Evolutionary conservation across 1,284 basidiomycete species (phyloP).

Genomic region (Cutaneotrichosporon mucoides): DNA sequence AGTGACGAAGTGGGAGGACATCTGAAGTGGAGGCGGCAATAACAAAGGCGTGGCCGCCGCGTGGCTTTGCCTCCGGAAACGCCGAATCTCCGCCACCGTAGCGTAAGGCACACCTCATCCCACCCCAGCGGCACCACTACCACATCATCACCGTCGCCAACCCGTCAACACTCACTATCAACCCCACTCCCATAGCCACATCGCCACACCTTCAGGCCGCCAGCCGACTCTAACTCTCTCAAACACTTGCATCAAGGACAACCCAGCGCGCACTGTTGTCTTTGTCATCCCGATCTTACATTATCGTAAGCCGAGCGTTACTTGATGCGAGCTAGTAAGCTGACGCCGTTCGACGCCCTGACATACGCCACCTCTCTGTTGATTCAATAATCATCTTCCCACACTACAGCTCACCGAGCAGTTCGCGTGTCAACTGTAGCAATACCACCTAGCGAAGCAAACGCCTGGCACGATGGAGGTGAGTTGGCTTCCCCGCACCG

Average conservation of each 20-base stretch:
- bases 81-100: conserved; percentile 3
- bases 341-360: neutral
- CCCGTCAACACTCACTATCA: neutral
- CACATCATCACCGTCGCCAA: neutral
- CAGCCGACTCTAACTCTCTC: no score
- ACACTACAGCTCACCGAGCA: neutral
- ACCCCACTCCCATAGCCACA: neutral
- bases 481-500: conserved; percentile 10
- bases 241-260: no score
- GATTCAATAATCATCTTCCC: neutral
- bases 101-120: neutral
- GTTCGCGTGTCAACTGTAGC: conserved; percentile 1
- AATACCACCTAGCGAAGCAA: neutral
- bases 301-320: neutral
- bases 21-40: neutral
- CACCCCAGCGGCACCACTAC: neutral
- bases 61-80: conserved; percentile 6
- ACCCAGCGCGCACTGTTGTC: neutral
- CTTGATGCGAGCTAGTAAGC: neutral
- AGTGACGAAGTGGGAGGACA: neutral
- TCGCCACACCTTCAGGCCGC: no score
- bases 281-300: neutral
- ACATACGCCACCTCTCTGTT: neutral
- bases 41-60: conserved; percentile 3
- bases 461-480: conserved; percentile 37